Evolutionary conservation across 2,329 filamentous ascomycete species (phyloP), one percentile per base, ranked within the genome.

Genomic region (Sclerotinia trifoliorum): DNA sequence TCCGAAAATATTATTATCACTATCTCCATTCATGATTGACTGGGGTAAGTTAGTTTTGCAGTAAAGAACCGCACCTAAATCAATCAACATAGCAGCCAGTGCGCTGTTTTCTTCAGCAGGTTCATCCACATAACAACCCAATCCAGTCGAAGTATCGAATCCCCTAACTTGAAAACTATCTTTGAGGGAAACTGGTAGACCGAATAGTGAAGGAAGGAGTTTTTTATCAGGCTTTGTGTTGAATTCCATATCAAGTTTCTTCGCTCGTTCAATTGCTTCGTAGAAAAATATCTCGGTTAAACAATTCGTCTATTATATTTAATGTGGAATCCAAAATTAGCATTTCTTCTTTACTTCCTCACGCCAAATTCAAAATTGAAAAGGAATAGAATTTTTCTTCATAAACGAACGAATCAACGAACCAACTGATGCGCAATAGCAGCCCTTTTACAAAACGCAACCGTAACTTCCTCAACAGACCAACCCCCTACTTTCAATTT

Each of bases 81-180:
- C 48, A 11, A 42, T 8, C 3, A 64, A 32, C 91, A 95, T 62
- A 96, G 82, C 46, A 96, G 79, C 69, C 83, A 86, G 24, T 90
- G 88, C 73, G 91, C 85, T 5, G 86, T 82, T 92, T 39, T 85
- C 79, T 69, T 90, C 85, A 62, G 83, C 81, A 29, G 90, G 91
- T 79, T 92, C 94, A 1, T 92, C 93, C 1, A 96, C 89, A 13
- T 87, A 90, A n/a, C 87, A 87, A 77, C 97, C 93, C 73, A 93
- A 96, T 13, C 63, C 63, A 29, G 39, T 56, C 8, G 63, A 55
- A 2, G 35, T 46, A 19, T 66, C 63, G 1, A 42, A 26, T 29
- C 91, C 93, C 66, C 86, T 88, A 13, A 96, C 90, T 21, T 89
- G 85, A 69, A 96, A 85, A 1, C 86, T 86, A 71, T 88, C 93